Conservation (phyloP, 176 grass and related monocot species). For the Hordeum marinum region DNA sequence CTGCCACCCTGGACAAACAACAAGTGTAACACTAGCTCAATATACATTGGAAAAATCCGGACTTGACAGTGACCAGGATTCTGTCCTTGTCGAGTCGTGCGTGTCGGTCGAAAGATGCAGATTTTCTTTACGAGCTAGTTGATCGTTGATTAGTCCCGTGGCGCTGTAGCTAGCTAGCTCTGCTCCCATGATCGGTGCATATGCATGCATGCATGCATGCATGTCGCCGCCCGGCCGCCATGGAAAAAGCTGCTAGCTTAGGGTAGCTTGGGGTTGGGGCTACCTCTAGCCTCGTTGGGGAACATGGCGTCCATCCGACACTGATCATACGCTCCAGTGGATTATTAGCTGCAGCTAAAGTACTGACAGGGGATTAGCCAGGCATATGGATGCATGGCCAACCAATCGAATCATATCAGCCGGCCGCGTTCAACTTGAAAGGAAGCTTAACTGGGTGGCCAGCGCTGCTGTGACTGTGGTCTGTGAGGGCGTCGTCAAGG, state of each 20-base stretch:
- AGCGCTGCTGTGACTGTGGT: neutral
- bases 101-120: neutral
- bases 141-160: neutral
- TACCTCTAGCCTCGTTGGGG: conserved; percentile 4
- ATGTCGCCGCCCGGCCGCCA: conserved; percentile 2
- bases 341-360: neutral
- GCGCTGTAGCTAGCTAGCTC: neutral
- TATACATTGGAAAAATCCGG: neutral
- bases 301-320: neutral
- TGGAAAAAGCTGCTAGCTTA: neutral
- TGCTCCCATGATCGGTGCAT: neutral
- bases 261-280: neutral
- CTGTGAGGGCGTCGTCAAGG: neutral
- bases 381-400: neutral
- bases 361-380: neutral
- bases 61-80: neutral
- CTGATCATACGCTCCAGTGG: neutral
- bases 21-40: neutral
- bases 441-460: neutral
- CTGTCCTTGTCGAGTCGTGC: neutral
- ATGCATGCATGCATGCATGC: neutral
- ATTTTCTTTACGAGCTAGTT: neutral
- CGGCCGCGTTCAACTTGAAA: neutral
- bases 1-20: conserved; percentile 6
- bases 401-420: neutral